Evolutionary conservation across 345 rosid species (phyloP).

Genomic region (Conringia planisiliqua): DNA sequence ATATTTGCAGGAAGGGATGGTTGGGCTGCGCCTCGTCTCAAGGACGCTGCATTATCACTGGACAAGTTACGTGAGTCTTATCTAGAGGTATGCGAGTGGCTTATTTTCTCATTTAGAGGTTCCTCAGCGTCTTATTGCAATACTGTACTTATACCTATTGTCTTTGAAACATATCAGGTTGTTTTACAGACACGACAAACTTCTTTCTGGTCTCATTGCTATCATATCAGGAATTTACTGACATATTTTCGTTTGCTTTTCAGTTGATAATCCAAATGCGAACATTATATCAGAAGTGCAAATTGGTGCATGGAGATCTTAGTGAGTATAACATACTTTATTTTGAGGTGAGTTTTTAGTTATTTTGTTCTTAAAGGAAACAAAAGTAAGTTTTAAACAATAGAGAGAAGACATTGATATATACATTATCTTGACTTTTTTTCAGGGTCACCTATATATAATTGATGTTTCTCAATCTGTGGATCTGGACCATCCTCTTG

Average conservation of each 20-base stretch:
- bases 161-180: too few species aligned
- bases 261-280: constrained; percentile 87
- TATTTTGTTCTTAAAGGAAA: neutral
- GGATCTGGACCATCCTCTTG: constrained; percentile 93
- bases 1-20: constrained; percentile 66
- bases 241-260: constrained; percentile 5
- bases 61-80: constrained; percentile 89
- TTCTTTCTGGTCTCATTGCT: neutral
- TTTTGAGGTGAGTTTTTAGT: constrained; percentile 58
- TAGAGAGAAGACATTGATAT: neutral
- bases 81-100: constrained; percentile 57
- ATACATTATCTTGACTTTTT: neutral
- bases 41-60: constrained; percentile 85
- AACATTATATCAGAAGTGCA: constrained; percentile 82
- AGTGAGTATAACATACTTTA: constrained; percentile 96
- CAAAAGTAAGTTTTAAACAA: neutral
- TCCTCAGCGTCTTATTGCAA: too few species aligned
- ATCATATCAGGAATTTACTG: neutral
- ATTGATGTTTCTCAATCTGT: constrained; percentile 96
- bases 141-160: too few species aligned
- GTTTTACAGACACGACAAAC: neutral
- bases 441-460: constrained; percentile 82
- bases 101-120: neutral
- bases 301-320: constrained; percentile 94
- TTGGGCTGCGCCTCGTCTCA: constrained; percentile 98